Conservation (phyloP, 495 filamentous ascomycete species). For the Tuber melanosporum region DNA sequence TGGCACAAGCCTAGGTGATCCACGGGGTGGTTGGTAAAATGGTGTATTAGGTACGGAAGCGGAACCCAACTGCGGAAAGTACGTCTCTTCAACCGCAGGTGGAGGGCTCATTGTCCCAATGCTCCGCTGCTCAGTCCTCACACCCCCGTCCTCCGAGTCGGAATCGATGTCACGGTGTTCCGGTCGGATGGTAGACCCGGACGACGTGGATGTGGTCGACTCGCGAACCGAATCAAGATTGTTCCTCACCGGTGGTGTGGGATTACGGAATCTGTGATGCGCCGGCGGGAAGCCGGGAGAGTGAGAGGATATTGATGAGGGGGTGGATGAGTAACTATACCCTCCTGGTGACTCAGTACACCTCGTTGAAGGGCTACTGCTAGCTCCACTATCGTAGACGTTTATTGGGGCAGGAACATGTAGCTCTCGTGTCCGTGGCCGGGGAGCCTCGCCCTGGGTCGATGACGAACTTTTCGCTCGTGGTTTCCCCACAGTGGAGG, state of each 20-base stretch:
- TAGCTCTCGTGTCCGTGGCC: conserved; percentile 32
- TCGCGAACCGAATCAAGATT: conserved; percentile 60
- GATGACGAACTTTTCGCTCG: conserved; percentile 24
- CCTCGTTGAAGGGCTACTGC: conserved; percentile 83
- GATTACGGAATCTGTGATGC: conserved; percentile 61
- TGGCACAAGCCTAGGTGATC: conserved; percentile 32
- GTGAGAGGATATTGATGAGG: conserved; percentile 93
- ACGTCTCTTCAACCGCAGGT: conserved; percentile 10
- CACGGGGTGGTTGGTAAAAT: conserved; percentile 22
- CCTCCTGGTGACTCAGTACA: conserved; percentile 87
- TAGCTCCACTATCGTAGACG: conserved; percentile 47
- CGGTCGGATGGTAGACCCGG: conserved; percentile 53
- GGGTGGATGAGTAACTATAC: conserved; percentile 86
- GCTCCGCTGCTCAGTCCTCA: conserved; percentile 22
- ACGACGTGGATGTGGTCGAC: conserved; percentile 56
- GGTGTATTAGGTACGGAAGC: conserved; percentile 28
- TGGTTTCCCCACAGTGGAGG: conserved; percentile 22
- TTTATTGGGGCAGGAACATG: conserved; percentile 26
- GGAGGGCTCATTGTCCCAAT: conserved; percentile 23
- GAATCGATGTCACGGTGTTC: conserved; percentile 34
- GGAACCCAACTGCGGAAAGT: conserved; percentile 14
- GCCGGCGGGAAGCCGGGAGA: conserved; percentile 67
- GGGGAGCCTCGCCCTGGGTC: conserved; percentile 25
- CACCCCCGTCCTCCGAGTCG: conserved; percentile 14
- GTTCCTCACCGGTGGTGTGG: conserved; percentile 53